Evolutionary conservation across 106 monocot species (phyloP).

Genomic region (Dendrobium nobile): DNA sequence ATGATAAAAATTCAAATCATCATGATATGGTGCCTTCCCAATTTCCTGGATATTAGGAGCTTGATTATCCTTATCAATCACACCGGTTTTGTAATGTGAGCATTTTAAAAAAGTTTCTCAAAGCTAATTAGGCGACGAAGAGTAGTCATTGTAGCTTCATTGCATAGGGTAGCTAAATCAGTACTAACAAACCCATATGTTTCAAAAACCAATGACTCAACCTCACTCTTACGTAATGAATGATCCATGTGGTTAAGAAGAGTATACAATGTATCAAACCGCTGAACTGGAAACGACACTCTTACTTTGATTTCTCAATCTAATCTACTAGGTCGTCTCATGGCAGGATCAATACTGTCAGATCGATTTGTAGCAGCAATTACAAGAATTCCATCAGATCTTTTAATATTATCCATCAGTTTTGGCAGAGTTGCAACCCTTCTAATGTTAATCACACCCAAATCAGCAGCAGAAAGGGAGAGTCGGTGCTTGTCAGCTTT

Average conservation of each 20-base stretch:
- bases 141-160: constrained; percentile 76
- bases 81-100: constrained; percentile 1
- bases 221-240: constrained; percentile 42
- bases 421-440: constrained; percentile 73
- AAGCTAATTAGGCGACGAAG: constrained; percentile 50
- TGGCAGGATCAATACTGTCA: constrained; percentile 91
- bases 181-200: constrained; percentile 98
- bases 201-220: constrained; percentile 57
- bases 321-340: constrained; percentile 78
- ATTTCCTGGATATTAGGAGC: constrained; percentile 2
- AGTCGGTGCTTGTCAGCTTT: too few species aligned
- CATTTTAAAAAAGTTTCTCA: constrained; percentile 6
- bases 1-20: constrained; percentile 32
- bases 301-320: constrained; percentile 92
- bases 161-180: constrained; percentile 90
- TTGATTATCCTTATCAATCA: neutral
- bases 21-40: neutral
- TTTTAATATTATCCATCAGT: constrained; percentile 73
- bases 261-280: constrained; percentile 62
- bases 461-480: too few species aligned
- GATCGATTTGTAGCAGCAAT: constrained; percentile 97
- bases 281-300: constrained; percentile 87
- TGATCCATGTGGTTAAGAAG: constrained; percentile 54
- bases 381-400: constrained; percentile 50
- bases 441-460: neutral